Percentiles rank a stretch among this genome's conserved stretches.
These are phyloP conservation scores for Penicillium sumatraense DNA, from an alignment of 2,329 filamentous ascomycete species.

Conservation along the genomic window DNA sequence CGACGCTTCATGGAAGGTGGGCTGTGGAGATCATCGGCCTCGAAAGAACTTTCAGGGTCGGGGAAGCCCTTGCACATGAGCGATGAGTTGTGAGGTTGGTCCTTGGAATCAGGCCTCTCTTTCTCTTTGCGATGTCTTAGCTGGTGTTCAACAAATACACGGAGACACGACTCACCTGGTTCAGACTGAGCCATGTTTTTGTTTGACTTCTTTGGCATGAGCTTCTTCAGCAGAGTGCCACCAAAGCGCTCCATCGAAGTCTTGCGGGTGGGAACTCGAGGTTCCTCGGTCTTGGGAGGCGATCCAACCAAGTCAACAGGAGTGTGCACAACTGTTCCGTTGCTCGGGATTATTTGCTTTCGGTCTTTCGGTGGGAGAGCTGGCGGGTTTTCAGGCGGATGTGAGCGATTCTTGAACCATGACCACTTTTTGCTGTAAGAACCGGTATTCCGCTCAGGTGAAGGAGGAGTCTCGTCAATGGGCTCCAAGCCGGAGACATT, in stretches of 20 bases:
- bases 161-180: slow-evolving; percentile 41
- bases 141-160: background rate
- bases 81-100: slow-evolving; percentile 2
- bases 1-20: slow-evolving; percentile 18
- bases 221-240: slow-evolving; percentile 55
- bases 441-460: slow-evolving; percentile 32
- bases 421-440: slow-evolving; percentile 50
- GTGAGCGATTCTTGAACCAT: slow-evolving; percentile 48
- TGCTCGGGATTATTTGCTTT: slow-evolving; percentile 29
- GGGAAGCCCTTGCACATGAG: slow-evolving; percentile 17
- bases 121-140: slow-evolving; percentile 11
- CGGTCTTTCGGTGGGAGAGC: slow-evolving; percentile 27
- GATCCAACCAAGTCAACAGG: slow-evolving; percentile 17
- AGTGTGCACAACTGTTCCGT: slow-evolving; percentile 32
- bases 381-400: slow-evolving; percentile 29
- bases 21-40: slow-evolving; percentile 19
- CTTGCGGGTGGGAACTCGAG: slow-evolving; percentile 21
- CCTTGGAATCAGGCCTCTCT: slow-evolving; percentile 7
- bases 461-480: slow-evolving; percentile 47
- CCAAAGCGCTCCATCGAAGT: slow-evolving; percentile 40
- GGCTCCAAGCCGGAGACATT: slow-evolving; percentile 43
- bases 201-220: slow-evolving; percentile 55
- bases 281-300: background rate
- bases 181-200: slow-evolving; percentile 36
- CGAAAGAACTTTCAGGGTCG: slow-evolving; percentile 23